Conservation (phyloP, 2,329 filamentous ascomycete species). For the Fusarium sp. region DNA sequence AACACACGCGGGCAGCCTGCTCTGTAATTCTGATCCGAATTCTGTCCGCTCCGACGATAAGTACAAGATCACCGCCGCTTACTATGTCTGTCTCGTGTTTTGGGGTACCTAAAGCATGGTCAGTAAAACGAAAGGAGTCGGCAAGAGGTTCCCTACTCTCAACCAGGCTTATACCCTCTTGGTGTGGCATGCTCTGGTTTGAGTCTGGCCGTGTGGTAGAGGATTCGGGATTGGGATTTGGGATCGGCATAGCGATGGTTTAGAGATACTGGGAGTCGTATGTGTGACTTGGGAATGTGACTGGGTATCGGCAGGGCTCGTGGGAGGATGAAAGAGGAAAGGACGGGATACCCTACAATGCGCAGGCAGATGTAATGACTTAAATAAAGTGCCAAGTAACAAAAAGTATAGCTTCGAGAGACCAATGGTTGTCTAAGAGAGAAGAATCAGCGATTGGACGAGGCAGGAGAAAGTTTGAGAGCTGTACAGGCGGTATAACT, state of each 20-base stretch:
- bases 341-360: too few species aligned
- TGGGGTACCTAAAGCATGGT: background rate
- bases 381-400: background rate
- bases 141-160: background rate
- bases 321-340: background rate
- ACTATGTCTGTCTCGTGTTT: background rate
- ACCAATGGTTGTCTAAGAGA: background rate
- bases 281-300: background rate
- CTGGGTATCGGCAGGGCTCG: background rate
- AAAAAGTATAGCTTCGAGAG: background rate
- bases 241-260: background rate
- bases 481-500: background rate
- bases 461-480: background rate
- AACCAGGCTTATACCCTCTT: background rate
- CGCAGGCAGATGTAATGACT: background rate
- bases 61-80: background rate
- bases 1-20: background rate
- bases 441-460: background rate
- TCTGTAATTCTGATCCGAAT: background rate
- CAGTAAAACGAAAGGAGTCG: background rate
- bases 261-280: background rate
- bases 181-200: background rate
- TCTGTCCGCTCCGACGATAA: background rate
- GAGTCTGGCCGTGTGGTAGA: background rate
- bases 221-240: background rate